Conservation (phyloP, 2,329 filamentous ascomycete genomes). For the Aspergillus candidus region DNA sequence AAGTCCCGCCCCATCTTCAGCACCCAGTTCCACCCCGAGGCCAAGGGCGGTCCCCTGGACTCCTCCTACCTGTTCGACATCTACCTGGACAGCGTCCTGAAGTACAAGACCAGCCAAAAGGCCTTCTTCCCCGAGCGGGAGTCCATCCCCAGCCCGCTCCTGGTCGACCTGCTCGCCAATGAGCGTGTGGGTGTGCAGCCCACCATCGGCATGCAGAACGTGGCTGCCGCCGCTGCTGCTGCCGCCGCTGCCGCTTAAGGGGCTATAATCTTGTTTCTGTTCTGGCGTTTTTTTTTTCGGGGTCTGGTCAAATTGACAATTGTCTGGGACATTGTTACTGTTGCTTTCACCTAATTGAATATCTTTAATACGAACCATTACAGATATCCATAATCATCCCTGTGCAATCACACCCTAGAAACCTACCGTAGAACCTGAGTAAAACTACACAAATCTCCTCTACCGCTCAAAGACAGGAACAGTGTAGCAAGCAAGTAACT, state of each 20-base stretch:
- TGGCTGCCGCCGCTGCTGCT: slow-evolving; percentile 29
- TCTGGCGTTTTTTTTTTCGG: slow-evolving; percentile 12
- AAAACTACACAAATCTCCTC: neutral
- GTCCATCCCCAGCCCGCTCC: slow-evolving; percentile 77
- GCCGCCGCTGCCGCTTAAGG: slow-evolving; percentile 20
- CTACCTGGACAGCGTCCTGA: slow-evolving; percentile 82
- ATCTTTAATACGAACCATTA: slow-evolving; percentile 1
- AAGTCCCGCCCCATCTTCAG: slow-evolving; percentile 94
- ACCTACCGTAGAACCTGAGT: neutral
- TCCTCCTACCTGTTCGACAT: slow-evolving; percentile 94
- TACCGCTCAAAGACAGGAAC: no score
- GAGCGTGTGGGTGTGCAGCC: slow-evolving; percentile 88
- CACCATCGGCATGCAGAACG: slow-evolving; percentile 49
- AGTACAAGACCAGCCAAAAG: slow-evolving; percentile 79
- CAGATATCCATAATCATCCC: neutral
- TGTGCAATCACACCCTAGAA: neutral
- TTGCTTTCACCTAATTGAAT: no score
- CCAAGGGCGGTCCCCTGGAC: slow-evolving; percentile 94
- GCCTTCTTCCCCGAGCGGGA: slow-evolving; percentile 67
- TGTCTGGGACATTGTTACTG: no score
- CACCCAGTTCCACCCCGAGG: slow-evolving; percentile 97
- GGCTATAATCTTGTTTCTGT: neutral
- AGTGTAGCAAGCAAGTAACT: no score
- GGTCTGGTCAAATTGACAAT: slow-evolving; percentile 9
- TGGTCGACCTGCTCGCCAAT: slow-evolving; percentile 87